These are phyloP conservation scores for Epichloe coenophiala DNA, from an alignment of 2,329 filamentous ascomycete genomes.

Conservation along the genomic window DNA sequence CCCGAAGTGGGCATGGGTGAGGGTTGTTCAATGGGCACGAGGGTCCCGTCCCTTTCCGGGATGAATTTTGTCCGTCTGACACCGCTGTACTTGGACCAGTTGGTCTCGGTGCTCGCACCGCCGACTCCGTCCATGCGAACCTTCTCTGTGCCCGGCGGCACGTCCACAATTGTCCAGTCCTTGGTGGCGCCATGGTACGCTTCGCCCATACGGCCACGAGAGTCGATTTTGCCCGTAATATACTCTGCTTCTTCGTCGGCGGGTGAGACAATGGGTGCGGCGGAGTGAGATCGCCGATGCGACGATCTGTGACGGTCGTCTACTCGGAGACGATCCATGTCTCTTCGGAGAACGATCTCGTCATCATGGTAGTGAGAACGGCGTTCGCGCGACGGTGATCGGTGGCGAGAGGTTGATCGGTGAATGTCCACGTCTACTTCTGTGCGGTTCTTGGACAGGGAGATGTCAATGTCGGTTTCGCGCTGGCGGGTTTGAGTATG, in stretches of 20 bases:
- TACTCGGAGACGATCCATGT: slow-evolving; percentile 34
- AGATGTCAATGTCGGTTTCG: slow-evolving; percentile 47
- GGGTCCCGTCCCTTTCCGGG: slow-evolving; percentile 45
- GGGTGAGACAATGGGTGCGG: slow-evolving; percentile 26
- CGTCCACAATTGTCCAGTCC: slow-evolving; percentile 72
- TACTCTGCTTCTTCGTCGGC: slow-evolving; percentile 51
- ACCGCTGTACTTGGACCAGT: slow-evolving; percentile 68
- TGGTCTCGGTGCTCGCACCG: slow-evolving; percentile 61
- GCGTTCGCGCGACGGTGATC: slow-evolving; percentile 25
- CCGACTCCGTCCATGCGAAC: slow-evolving; percentile 72
- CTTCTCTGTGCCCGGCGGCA: slow-evolving; percentile 69
- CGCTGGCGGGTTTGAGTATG: slow-evolving; percentile 24
- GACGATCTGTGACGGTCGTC: slow-evolving; percentile 23
- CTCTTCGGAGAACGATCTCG: slow-evolving; percentile 50
- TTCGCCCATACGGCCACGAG: slow-evolving; percentile 56
- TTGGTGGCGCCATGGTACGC: slow-evolving; percentile 60
- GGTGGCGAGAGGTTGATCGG: slow-evolving; percentile 19
- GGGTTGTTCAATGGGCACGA: slow-evolving; percentile 13
- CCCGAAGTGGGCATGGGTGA: slow-evolving; percentile 13
- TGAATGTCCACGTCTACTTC: slow-evolving; percentile 48
- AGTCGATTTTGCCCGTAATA: slow-evolving; percentile 39
- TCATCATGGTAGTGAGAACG: slow-evolving; percentile 41
- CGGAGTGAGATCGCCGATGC: slow-evolving; percentile 39
- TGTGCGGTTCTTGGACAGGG: slow-evolving; percentile 37
- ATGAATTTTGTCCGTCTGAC: slow-evolving; percentile 62